Percentiles rank a stretch among this genome's conserved stretches.
These are phyloP conservation scores for Garcia nutans DNA, from an alignment of 345 rosid genomes.

Conservation along the genomic window DNA sequence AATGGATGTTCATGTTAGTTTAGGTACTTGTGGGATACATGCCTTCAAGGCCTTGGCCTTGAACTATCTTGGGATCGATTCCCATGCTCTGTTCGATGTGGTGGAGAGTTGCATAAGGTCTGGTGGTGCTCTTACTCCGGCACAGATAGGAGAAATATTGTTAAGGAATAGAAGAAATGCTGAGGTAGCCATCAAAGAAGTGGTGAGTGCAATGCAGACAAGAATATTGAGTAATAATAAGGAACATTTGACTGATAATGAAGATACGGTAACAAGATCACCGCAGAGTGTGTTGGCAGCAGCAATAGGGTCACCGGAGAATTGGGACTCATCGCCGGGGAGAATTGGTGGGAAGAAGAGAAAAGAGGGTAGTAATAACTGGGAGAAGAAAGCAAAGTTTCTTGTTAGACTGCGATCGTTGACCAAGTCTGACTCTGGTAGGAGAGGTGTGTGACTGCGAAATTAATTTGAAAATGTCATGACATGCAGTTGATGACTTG, in stretches of 20 bases:
- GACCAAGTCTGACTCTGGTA: conserved; percentile 44
- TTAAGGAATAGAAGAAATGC: conserved; percentile 40
- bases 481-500: neutral
- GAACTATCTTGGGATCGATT: conserved; percentile 40
- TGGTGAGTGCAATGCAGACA: conserved; percentile 40
- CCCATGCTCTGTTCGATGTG: conserved; percentile 34
- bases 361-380: conserved; percentile 14
- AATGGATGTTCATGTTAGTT: conserved; percentile 49
- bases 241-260: conserved; percentile 26
- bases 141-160: conserved; percentile 45
- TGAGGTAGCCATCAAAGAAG: conserved; percentile 43
- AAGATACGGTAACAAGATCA: conserved; percentile 33
- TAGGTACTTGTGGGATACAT: conserved; percentile 42
- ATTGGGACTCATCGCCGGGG: conserved; percentile 37
- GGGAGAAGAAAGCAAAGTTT: conserved; percentile 32
- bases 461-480: too few relatives aligned
- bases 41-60: conserved; percentile 40
- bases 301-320: conserved; percentile 35
- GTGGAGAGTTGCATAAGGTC: conserved; percentile 45
- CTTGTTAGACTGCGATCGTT: conserved; percentile 41
- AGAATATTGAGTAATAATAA: conserved; percentile 21
- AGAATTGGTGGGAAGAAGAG: conserved; percentile 31
- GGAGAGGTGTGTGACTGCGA: conserved; percentile 22
- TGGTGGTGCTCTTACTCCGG: conserved; percentile 45
- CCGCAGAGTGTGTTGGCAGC: conserved; percentile 41